phyloP scores from a whole-genome alignment of 164 flowering plant species.

The Liquidambar formosana region DNA sequence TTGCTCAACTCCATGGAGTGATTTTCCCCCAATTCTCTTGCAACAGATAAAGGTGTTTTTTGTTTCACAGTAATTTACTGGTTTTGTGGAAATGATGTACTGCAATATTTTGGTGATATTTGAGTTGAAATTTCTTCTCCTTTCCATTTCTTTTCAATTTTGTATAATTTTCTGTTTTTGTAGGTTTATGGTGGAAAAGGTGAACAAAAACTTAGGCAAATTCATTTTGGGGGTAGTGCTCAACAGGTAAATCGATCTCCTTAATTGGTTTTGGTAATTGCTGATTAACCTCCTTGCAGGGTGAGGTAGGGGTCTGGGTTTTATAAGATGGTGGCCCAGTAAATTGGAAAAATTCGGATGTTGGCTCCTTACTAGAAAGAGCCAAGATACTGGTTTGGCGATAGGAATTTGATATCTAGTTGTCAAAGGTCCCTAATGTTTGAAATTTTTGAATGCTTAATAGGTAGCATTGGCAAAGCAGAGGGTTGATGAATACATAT shows the following conservation, averaged over 20 bases:
- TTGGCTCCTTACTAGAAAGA: no score
- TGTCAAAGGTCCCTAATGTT: neutral
- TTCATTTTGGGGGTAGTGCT: slow-evolving; percentile 69
- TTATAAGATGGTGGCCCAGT: neutral
- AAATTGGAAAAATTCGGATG: neutral
- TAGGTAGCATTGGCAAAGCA: slow-evolving; percentile 82
- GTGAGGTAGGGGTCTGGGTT: no score
- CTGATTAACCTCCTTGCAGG: no score
- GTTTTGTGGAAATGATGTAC: no score
- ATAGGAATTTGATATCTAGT: no score
- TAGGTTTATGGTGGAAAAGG: slow-evolving; percentile 84
- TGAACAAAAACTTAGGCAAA: slow-evolving; percentile 68
- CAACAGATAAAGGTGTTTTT: no score
- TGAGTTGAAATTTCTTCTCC: no score
- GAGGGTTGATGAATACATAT: slow-evolving; percentile 72
- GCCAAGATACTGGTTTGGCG: no score
- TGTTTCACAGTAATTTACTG: no score
- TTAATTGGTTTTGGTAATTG: no score
- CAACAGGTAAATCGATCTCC: slow-evolving; percentile 54
- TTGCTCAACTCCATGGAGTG: no score
- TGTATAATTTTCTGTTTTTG: slow-evolving; percentile 7
- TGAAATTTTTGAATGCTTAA: slow-evolving; percentile 5
- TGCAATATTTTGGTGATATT: neutral
- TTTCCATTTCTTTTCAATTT: neutral
- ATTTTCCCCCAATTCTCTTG: no score